phyloP scores from a whole-genome alignment of 495 filamentous ascomycete genomes.

The Aspergillus bertholletiae region DNA sequence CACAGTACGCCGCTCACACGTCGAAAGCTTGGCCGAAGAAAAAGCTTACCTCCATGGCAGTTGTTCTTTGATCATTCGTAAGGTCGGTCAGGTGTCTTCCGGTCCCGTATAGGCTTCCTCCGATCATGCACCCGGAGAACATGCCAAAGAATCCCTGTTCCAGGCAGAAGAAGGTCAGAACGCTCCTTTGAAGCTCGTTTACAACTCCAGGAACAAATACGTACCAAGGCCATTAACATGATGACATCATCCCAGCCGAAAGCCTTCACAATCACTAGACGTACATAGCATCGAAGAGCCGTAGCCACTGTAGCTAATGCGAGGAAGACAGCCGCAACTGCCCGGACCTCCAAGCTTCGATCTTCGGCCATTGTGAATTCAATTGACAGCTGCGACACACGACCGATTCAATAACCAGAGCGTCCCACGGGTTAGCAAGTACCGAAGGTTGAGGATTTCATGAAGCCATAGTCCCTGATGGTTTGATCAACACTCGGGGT shows the following conservation, averaged over 20 bases:
- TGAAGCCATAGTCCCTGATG: too few relatives aligned
- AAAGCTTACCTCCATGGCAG: slow-evolving; percentile 17
- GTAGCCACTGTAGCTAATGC: slow-evolving; percentile 3
- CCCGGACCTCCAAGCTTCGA: slow-evolving; percentile 6
- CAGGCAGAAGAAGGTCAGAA: background rate
- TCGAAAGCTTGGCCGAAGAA: background rate
- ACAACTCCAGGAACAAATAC: background rate
- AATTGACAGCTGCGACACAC: background rate
- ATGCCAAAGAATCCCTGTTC: slow-evolving; percentile 13
- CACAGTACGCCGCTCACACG: background rate
- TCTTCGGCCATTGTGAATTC: slow-evolving; percentile 4
- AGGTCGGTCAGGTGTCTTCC: slow-evolving; percentile 13
- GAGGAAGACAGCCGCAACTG: slow-evolving; percentile 8
- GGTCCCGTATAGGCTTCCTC: slow-evolving; percentile 16
- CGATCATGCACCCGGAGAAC: slow-evolving; percentile 18
- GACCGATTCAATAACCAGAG: too few relatives aligned
- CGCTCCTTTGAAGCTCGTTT: background rate
- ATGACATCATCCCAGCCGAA: slow-evolving; percentile 18
- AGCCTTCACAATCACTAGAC: slow-evolving; percentile 9
- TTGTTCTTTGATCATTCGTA: slow-evolving; percentile 5
- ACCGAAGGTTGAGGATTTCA: too few relatives aligned
- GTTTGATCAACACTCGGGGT: too few relatives aligned
- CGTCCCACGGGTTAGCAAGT: too few relatives aligned
- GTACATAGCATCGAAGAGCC: slow-evolving; percentile 16
- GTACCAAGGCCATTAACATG: slow-evolving; percentile 14